Evolutionary conservation across 2,329 filamentous ascomycete genomes (phyloP).

Genomic region (Trichophyton rubrum): DNA sequence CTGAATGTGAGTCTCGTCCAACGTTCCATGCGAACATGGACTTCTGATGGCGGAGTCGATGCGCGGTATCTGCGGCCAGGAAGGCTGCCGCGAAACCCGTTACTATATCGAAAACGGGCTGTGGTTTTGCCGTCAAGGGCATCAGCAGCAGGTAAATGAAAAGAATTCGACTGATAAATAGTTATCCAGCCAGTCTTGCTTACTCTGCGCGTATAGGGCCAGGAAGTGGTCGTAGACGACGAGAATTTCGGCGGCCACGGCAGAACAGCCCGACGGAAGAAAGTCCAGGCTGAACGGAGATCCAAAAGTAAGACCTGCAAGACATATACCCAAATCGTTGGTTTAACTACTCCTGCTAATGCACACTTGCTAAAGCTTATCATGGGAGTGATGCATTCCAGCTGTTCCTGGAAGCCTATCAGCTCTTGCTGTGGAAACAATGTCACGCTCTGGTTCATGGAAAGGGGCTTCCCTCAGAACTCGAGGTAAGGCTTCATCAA

Average conservation of each 20-base stretch:
- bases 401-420: slow-evolving; percentile 71
- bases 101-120: slow-evolving; percentile 66
- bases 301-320: slow-evolving; percentile 37
- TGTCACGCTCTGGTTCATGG: slow-evolving; percentile 57
- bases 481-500: slow-evolving; percentile 46
- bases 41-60: slow-evolving; percentile 32
- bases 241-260: slow-evolving; percentile 56
- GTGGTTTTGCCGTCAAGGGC: slow-evolving; percentile 67
- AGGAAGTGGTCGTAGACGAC: slow-evolving; percentile 46
- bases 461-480: slow-evolving; percentile 54
- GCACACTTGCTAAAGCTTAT: slow-evolving; percentile 27
- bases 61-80: slow-evolving; percentile 41
- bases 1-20: not conserved
- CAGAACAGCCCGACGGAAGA: slow-evolving; percentile 44
- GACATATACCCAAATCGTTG: slow-evolving; percentile 12
- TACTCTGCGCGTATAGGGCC: slow-evolving; percentile 20
- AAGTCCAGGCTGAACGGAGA: slow-evolving; percentile 43
- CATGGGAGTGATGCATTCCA: slow-evolving; percentile 57
- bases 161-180: not conserved
- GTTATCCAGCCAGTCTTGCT: not conserved
- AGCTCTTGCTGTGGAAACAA: slow-evolving; percentile 75
- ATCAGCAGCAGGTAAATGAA: slow-evolving; percentile 55
- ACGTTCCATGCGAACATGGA: not conserved
- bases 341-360: not conserved
- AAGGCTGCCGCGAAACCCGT: slow-evolving; percentile 56